Evolutionary conservation across 2,329 filamentous ascomycete species (phyloP).

Genomic region (Sordariomycetes sp.): DNA sequence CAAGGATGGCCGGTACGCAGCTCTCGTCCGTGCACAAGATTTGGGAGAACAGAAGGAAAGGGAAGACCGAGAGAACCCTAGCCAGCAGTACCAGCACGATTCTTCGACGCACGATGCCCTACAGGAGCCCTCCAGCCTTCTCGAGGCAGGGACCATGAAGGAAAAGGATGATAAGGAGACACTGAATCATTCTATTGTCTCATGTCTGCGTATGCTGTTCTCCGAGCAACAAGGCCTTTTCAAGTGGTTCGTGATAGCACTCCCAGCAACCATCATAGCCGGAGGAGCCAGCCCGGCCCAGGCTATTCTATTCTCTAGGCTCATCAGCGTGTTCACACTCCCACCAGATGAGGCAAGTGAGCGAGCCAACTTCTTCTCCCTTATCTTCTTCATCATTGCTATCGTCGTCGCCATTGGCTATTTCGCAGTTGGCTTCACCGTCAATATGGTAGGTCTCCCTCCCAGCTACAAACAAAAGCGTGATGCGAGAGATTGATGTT

Average conservation of each 20-base stretch:
- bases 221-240: constrained; percentile 1
- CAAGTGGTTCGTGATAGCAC: constrained; percentile 3
- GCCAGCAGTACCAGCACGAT: constrained; percentile 1
- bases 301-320: constrained; percentile 81
- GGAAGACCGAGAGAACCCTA: constrained; percentile 1
- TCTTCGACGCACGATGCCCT: constrained; percentile 1
- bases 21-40: constrained; percentile 77
- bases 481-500: background rate
- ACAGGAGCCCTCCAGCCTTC: constrained; percentile 1
- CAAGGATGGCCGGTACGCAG: constrained; percentile 65
- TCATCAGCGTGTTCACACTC: constrained; percentile 55
- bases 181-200: constrained; percentile 1
- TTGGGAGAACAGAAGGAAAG: background rate
- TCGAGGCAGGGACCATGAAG: background rate
- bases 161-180: constrained; percentile 1
- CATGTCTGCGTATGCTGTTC: constrained; percentile 1
- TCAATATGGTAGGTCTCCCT: constrained; percentile 42
- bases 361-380: constrained; percentile 75
- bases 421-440: constrained; percentile 58
- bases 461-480: background rate
- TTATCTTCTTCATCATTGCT: constrained; percentile 83
- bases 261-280: constrained; percentile 48
- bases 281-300: constrained; percentile 71
- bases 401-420: constrained; percentile 64
- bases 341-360: constrained; percentile 46